These are phyloP conservation scores for Solidago caesia DNA, from an alignment of 129 eudicot genomes.

Conservation along the genomic window DNA sequence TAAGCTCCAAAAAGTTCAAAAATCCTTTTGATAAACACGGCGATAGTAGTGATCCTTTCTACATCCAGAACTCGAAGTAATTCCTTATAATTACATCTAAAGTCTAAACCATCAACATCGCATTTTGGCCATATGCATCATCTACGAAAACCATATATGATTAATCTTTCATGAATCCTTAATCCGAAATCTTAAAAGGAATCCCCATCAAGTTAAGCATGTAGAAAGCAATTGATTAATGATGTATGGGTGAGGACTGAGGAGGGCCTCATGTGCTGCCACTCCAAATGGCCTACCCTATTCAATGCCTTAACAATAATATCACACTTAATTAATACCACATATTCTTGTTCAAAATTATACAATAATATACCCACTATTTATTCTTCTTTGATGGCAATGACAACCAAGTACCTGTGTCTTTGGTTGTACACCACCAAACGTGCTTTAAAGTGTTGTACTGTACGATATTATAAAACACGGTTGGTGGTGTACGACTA, in stretches of 20 bases:
- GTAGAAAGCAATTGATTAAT: slow-evolving; percentile 1
- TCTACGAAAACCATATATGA: too few relatives aligned
- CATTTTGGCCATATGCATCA: too few relatives aligned
- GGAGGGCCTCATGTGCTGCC: slow-evolving; percentile 1
- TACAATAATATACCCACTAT: background rate
- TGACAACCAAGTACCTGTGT: background rate
- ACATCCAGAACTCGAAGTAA: too few relatives aligned
- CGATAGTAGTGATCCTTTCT: too few relatives aligned
- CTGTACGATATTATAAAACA: too few relatives aligned
- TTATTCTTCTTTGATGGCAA: background rate
- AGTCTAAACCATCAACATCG: too few relatives aligned
- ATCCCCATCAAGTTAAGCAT: background rate
- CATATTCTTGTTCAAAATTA: background rate
- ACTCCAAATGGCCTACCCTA: background rate
- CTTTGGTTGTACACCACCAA: background rate
- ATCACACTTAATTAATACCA: background rate
- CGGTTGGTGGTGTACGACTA: too few relatives aligned
- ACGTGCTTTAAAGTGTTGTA: background rate
- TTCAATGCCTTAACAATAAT: slow-evolving; percentile 11
- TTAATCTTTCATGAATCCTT: too few relatives aligned
- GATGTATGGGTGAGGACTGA: slow-evolving; percentile 5
- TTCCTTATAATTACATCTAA: too few relatives aligned
- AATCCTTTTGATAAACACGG: too few relatives aligned
- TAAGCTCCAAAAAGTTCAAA: too few relatives aligned
- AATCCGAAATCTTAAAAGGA: too few relatives aligned